These are phyloP conservation scores for Syzygium grande DNA, from an alignment of 345 rosid genomes.

Conservation along the genomic window DNA sequence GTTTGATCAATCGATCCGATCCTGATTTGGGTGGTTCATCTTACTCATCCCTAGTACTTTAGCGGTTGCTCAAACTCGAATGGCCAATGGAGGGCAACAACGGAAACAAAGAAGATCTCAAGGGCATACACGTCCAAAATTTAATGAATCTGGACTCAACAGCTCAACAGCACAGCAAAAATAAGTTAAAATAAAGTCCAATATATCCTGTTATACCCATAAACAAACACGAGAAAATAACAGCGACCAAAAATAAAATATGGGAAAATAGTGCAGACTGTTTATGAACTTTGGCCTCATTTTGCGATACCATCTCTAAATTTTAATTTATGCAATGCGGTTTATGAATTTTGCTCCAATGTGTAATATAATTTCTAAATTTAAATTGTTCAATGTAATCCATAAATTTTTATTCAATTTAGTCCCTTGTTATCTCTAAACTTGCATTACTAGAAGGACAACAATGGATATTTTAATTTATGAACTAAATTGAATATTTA, in stretches of 20 bases:
- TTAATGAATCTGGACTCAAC: not conserved
- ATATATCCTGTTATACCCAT: not conserved
- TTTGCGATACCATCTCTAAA: accelerated
- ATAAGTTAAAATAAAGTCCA: not conserved
- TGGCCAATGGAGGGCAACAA: not conserved
- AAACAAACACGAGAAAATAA: not conserved
- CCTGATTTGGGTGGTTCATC: too few relatives aligned
- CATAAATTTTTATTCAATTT: too few relatives aligned
- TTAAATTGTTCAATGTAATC: too few relatives aligned
- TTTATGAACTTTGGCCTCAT: too few relatives aligned
- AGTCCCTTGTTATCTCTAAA: accelerated
- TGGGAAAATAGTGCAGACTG: not conserved
- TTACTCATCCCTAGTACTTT: not conserved
- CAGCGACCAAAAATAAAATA: too few relatives aligned
- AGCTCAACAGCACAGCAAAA: too few relatives aligned
- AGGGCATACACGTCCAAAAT: not conserved
- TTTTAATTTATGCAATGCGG: accelerated
- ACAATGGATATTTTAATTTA: not conserved
- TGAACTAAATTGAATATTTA: accelerated
- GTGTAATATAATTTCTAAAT: accelerated
- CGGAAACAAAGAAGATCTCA: not conserved
- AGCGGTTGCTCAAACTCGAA: not conserved
- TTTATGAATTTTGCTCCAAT: too few relatives aligned
- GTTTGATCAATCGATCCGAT: too few relatives aligned
- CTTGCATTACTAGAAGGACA: too few relatives aligned